Evolutionary conservation across 208 protist species (phyloP).

Genomic region (Sergeia podlipaevii): DNA sequence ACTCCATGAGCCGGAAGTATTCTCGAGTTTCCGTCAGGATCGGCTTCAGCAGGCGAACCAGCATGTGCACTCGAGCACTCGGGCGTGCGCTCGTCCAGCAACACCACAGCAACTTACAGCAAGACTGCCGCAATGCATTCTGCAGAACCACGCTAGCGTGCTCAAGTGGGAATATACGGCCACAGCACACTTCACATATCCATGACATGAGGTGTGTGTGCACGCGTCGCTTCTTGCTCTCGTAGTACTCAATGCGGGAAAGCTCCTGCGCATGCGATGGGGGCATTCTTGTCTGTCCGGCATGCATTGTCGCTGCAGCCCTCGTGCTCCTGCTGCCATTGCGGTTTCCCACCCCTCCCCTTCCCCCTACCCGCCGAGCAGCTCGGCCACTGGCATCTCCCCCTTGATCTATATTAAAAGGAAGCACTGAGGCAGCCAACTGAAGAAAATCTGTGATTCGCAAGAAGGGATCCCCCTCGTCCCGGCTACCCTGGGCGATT

Average conservation of each 20-base stretch:
- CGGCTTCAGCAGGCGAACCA: conserved; percentile 40
- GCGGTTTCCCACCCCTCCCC: too few species aligned
- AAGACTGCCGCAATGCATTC: conserved; percentile 25
- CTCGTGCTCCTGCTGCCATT: too few species aligned
- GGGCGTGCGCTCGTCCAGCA: conserved; percentile 21
- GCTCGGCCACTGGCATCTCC: too few species aligned
- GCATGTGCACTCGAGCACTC: conserved; percentile 11
- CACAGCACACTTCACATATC: conserved; percentile 30
- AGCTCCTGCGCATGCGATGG: background rate
- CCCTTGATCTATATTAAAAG: too few species aligned
- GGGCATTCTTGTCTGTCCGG: too few species aligned
- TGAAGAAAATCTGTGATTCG: background rate
- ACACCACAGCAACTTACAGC: conserved; percentile 45
- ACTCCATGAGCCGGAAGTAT: conserved; percentile 55
- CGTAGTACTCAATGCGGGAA: background rate
- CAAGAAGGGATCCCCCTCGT: background rate
- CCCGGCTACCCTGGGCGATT: background rate
- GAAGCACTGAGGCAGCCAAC: too few species aligned
- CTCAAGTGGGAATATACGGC: conserved; percentile 24
- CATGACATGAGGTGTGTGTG: conserved; percentile 22
- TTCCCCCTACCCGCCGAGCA: too few species aligned
- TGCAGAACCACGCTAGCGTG: conserved; percentile 15
- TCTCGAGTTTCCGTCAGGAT: conserved; percentile 35
- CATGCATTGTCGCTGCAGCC: too few species aligned
- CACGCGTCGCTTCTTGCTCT: conserved; percentile 2